Conservation (phyloP, 2,329 filamentous ascomycete species). For the Colletotrichum truncatum region DNA sequence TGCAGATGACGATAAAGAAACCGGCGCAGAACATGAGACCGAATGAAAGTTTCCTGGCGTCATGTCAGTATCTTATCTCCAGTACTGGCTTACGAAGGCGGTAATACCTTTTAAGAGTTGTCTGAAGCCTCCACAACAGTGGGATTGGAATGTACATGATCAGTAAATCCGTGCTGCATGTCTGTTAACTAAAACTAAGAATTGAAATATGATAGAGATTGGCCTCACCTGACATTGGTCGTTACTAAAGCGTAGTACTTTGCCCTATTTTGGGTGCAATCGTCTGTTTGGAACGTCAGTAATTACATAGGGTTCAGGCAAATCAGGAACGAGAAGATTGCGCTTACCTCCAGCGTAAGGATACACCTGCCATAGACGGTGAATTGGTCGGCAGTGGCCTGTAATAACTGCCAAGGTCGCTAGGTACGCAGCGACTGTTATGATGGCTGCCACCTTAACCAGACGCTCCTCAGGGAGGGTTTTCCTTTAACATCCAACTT, state of each 20-base stretch:
- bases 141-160: slow-evolving; percentile 27
- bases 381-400: slow-evolving; percentile 13
- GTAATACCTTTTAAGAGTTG: slow-evolving; percentile 4
- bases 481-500: background rate
- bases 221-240: slow-evolving; percentile 17
- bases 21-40: slow-evolving; percentile 31
- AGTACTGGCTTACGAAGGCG: fast-evolving
- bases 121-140: slow-evolving; percentile 21
- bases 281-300: background rate
- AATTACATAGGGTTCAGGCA: background rate
- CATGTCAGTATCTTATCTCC: background rate
- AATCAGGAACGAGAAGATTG: fast-evolving
- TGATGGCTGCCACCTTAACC: slow-evolving; percentile 6
- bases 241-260: slow-evolving; percentile 25
- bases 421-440: slow-evolving; percentile 12
- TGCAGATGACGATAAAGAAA: slow-evolving; percentile 31
- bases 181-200: background rate
- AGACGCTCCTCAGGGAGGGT: slow-evolving; percentile 22
- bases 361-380: slow-evolving; percentile 24
- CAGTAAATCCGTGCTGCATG: slow-evolving; percentile 7
- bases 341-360: slow-evolving; percentile 14
- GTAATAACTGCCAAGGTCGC: slow-evolving; percentile 17
- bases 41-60: slow-evolving; percentile 25
- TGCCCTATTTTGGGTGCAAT: slow-evolving; percentile 20
- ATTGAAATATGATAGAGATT: background rate